Conservation (phyloP, 139 green algal genomes). For the Auxenochlorella pyrenoidosa region DNA sequence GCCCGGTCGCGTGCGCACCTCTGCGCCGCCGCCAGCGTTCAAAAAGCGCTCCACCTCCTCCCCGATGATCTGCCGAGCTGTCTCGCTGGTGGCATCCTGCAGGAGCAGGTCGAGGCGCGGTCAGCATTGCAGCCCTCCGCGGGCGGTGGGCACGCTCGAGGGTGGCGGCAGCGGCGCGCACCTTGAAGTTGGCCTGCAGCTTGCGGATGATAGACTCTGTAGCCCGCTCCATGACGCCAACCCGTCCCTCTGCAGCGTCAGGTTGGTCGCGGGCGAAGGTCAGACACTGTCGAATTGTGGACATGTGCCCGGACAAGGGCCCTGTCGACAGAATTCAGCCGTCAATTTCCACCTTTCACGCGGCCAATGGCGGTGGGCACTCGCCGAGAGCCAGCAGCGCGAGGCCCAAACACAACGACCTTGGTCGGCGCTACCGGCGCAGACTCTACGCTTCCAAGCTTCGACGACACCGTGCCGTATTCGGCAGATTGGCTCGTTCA, state of each 20-base stretch:
- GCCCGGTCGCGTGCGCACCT: neutral
- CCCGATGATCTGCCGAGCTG: constrained; percentile 5
- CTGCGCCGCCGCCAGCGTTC: constrained; percentile 6
- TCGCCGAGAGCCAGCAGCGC: no score
- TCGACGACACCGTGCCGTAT: no score
- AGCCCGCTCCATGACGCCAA: constrained; percentile 1
- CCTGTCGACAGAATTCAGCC: no score
- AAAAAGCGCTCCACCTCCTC: constrained; percentile 33
- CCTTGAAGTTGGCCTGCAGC: constrained; percentile 35
- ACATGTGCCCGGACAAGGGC: no score
- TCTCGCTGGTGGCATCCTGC: constrained; percentile 13
- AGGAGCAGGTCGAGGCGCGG: neutral
- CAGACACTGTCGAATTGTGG: no score
- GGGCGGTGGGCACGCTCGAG: neutral
- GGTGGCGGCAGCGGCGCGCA: neutral
- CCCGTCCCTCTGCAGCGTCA: neutral
- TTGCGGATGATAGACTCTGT: constrained; percentile 12
- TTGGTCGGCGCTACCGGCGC: no score
- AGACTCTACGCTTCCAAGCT: no score
- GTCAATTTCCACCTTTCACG: no score
- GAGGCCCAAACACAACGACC: no score
- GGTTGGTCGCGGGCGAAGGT: no score
- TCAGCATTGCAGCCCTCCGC: neutral
- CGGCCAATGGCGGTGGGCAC: no score
- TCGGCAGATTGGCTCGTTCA: no score